Conservation (phyloP, 805 yeast genomes). For the Kazachstania africana region DNA sequence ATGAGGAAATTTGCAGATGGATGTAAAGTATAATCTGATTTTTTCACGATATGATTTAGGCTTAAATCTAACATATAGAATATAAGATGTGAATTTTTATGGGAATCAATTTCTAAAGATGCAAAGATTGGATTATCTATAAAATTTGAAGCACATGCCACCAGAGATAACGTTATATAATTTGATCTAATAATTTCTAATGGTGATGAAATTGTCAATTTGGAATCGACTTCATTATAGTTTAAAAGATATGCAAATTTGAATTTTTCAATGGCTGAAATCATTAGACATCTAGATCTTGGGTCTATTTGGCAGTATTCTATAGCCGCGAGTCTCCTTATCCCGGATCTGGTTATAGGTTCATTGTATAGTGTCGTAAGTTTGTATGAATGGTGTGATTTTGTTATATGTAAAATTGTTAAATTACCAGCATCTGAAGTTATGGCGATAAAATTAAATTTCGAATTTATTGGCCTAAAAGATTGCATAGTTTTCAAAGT, state of each 20-base stretch:
- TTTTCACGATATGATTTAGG: slow-evolving; percentile 57
- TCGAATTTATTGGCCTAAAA: slow-evolving; percentile 41
- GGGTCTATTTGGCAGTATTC: slow-evolving; percentile 61
- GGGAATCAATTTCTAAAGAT: slow-evolving; percentile 51
- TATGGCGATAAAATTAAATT: slow-evolving; percentile 47
- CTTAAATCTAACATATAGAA: slow-evolving; percentile 83
- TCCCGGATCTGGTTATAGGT: slow-evolving; percentile 63
- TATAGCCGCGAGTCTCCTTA: slow-evolving; percentile 68
- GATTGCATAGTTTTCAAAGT: slow-evolving; percentile 41
- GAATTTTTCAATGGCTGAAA: slow-evolving; percentile 62
- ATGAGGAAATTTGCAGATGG: slow-evolving; percentile 39
- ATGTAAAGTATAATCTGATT: slow-evolving; percentile 28
- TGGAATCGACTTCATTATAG: slow-evolving; percentile 32
- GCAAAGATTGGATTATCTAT: slow-evolving; percentile 76
- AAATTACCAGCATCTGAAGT: slow-evolving; percentile 76
- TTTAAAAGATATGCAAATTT: slow-evolving; percentile 60
- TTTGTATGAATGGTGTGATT: slow-evolving; percentile 28
- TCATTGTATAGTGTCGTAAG: slow-evolving; percentile 41
- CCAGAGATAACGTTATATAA: slow-evolving; percentile 38
- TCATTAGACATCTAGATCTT: slow-evolving; percentile 53
- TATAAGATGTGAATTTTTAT: slow-evolving; percentile 32
- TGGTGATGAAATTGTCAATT: slow-evolving; percentile 53
- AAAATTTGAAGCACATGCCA: slow-evolving; percentile 61
- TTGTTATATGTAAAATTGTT: slow-evolving; percentile 23
- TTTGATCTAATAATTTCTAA: slow-evolving; percentile 49